Percentiles rank a stretch among this genome's conserved stretches.
phyloP scores from a whole-genome alignment of 306 rosid species.

The Lupinus albus region DNA sequence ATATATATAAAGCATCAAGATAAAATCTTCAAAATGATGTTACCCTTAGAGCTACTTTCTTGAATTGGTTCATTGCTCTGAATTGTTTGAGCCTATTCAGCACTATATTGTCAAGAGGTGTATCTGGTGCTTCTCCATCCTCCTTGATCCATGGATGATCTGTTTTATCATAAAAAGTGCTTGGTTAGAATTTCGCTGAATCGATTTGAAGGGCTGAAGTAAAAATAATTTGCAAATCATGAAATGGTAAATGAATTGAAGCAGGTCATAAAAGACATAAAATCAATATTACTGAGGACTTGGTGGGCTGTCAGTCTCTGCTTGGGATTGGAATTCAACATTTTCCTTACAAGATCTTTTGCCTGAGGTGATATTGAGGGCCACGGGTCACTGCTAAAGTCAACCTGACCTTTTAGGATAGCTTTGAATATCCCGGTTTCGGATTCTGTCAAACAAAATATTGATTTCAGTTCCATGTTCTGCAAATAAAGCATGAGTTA shows the following conservation, averaged over 20 bases:
- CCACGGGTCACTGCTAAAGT: conserved; percentile 92
- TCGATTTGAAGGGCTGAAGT: neutral
- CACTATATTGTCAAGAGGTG: conserved; percentile 93
- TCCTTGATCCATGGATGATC: conserved; percentile 98
- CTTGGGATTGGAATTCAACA: conserved; percentile 84
- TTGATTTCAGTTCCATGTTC: conserved; percentile 35
- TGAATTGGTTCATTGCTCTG: conserved; percentile 96
- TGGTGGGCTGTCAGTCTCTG: conserved; percentile 82
- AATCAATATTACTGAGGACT: conserved; percentile 69
- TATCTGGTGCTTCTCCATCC: conserved; percentile 97
- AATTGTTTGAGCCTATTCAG: conserved; percentile 92
- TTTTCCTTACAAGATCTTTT: conserved; percentile 91
- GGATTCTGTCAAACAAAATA: conserved; percentile 62
- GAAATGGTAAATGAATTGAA: neutral
- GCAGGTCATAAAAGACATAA: neutral
- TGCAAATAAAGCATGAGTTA: conserved; percentile 10
- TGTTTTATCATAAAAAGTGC: conserved; percentile 31
- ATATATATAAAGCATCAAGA: too few relatives aligned
- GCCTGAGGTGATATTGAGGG: conserved; percentile 82
- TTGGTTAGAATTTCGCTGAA: conserved; percentile 29
- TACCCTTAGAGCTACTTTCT: conserved; percentile 96
- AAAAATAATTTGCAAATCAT: neutral
- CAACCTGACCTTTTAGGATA: conserved; percentile 73
- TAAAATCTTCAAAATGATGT: neutral
- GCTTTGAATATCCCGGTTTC: conserved; percentile 95